Evolutionary conservation across 78 protist species (phyloP).

Genomic region (Capsaspora owczarzaki): DNA sequence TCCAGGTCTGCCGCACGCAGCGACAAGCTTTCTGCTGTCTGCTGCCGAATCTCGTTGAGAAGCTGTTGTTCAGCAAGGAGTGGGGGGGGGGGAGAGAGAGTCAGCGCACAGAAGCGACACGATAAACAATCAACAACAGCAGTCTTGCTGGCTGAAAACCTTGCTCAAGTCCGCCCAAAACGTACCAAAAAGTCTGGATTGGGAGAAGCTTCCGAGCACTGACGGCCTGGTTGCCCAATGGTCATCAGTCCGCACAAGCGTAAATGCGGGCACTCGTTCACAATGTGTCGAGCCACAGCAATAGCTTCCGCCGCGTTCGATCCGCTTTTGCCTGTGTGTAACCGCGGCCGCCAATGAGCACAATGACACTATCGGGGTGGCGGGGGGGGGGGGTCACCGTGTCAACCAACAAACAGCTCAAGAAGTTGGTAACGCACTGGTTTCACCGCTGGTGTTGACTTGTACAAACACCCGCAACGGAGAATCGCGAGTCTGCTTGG

Average conservation of each 20-base stretch:
- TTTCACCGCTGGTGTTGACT: constrained; percentile 59
- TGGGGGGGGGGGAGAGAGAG: too few species aligned
- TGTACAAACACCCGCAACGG: constrained; percentile 41
- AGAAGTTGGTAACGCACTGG: constrained; percentile 15
- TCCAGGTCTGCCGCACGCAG: not conserved
- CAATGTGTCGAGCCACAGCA: constrained; percentile 16
- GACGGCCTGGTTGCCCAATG: constrained; percentile 43
- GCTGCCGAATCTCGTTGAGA: not conserved
- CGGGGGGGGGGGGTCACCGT: too few species aligned
- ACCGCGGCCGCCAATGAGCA: too few species aligned
- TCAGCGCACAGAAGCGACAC: not conserved
- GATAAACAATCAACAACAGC: not conserved
- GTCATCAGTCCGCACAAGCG: constrained; percentile 69
- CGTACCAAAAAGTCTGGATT: constrained; percentile 3
- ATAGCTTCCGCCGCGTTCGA: not conserved
- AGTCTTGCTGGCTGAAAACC: not conserved
- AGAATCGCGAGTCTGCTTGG: too few species aligned
- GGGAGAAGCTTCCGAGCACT: not conserved
- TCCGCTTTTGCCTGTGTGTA: not conserved
- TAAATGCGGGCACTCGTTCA: constrained; percentile 12
- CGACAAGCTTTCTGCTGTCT: not conserved
- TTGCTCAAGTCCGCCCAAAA: not conserved
- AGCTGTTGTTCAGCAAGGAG: too few species aligned
- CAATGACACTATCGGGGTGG: too few species aligned
- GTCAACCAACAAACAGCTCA: not conserved